phyloP scores from a whole-genome alignment of 805 yeast species.

The Saccharomycopsis amapae region DNA sequence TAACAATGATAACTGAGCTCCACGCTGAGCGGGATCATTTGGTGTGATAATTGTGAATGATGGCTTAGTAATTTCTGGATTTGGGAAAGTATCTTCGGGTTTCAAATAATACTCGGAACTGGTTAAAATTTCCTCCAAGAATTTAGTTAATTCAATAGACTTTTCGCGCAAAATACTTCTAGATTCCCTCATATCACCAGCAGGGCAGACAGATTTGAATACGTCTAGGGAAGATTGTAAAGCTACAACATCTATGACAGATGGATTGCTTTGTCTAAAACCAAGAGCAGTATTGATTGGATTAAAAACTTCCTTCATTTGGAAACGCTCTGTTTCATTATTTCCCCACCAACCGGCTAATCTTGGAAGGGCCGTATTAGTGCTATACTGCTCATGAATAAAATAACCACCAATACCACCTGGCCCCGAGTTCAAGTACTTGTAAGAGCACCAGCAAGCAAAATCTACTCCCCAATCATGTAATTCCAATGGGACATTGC shows the following conservation, averaged over 20 bases:
- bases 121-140: conserved; percentile 42
- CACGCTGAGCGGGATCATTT: conserved; percentile 46
- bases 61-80: conserved; percentile 18
- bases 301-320: conserved; percentile 70
- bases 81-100: conserved; percentile 24
- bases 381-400: conserved; percentile 49
- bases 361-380: conserved; percentile 42
- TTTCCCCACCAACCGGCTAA: conserved; percentile 99
- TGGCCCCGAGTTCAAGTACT: conserved; percentile 87
- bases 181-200: background rate
- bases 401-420: conserved; percentile 88
- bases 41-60: conserved; percentile 76
- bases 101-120: conserved; percentile 40
- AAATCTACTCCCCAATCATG: conserved; percentile 92
- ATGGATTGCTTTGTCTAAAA: conserved; percentile 84
- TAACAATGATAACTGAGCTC: conserved; percentile 74
- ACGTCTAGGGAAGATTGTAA: conserved; percentile 59
- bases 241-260: conserved; percentile 77
- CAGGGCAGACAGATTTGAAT: conserved; percentile 28
- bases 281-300: conserved; percentile 86
- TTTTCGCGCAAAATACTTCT: conserved; percentile 34
- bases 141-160: conserved; percentile 51
- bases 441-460: conserved; percentile 93
- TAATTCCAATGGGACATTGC: conserved; percentile 67
- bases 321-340: conserved; percentile 57